Base-by-base conservation (phyloP, 345 rosid genomes). In the Mercurialis annua region DNA sequence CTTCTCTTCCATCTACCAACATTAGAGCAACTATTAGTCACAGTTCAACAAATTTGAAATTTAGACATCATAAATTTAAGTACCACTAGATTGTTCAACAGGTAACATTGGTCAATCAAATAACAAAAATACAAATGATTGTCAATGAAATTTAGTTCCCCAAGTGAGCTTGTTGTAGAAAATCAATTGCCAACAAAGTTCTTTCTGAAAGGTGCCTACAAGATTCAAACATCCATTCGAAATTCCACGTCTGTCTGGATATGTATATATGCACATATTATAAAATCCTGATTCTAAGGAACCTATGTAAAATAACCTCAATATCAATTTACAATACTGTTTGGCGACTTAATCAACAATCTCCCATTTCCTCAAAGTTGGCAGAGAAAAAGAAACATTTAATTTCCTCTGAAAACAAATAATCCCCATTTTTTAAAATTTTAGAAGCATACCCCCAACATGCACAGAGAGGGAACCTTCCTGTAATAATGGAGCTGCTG, bases 1-100 rank as follows among this genome's bases (percentile, higher is more conserved):
- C 99, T 78, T 81, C 65, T 62, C 99, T 88, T 69, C 99, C 99
- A 82, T 95, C 99, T 95, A 59, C 46, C 70, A 68, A 18, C 17
- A 67, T 11, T 24, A 47, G 40, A 0, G 34, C 29, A 36, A 3
- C 6, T 1, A 29, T 6, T n/a, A 54, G 16, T 10, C 44, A 7
- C 10, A 40, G 44, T n/a, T n/a, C n/a, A n/a, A 1, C 1, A 12
- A n/a, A n/a, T n/a, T n/a, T n/a, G n/a, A n/a, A n/a, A n/a, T n/a
- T n/a, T n/a, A n/a, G n/a, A n/a, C n/a, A n/a, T n/a, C n/a, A n/a
- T n/a, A n/a, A n/a, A 2, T 12, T 26, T 12, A 24, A 40, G 40
- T 14, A 17, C 3, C 3, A 59, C n/a, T 36, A 16, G 10, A 17
- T 34, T 38, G 6, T 52, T 17, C 20, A 50, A 29, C 57, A 10